phyloP scores from a whole-genome alignment of 1,139 yeast genomes.

The Suhomyces choctaworum region DNA sequence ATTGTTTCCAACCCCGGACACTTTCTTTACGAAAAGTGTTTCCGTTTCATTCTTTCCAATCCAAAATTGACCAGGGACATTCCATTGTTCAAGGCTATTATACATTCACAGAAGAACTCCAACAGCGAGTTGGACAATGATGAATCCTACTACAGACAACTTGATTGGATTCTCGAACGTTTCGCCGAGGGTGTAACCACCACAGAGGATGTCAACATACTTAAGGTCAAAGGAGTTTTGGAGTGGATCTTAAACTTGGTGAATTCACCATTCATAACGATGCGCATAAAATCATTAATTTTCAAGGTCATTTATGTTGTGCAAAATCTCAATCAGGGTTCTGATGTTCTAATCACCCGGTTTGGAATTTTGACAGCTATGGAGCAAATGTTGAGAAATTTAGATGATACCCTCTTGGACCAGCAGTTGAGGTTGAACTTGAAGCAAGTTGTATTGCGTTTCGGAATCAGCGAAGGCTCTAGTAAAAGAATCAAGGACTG shows the following conservation, averaged over 20 bases:
- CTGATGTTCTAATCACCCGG: conserved; percentile 60
- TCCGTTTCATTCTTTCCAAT: conserved; percentile 58
- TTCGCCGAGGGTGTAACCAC: conserved; percentile 49
- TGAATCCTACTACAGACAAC: conserved; percentile 53
- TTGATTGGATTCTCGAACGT: conserved; percentile 64
- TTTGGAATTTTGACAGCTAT: conserved; percentile 56
- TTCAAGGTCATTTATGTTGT: conserved; percentile 48
- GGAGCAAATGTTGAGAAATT: conserved; percentile 38
- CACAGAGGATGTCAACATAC: conserved; percentile 50
- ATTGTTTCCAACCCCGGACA: conserved; percentile 69
- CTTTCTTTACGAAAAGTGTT: conserved; percentile 66
- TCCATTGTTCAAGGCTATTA: conserved; percentile 60
- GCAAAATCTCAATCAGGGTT: conserved; percentile 60
- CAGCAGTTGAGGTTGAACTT: conserved; percentile 43
- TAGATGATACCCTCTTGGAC: conserved; percentile 12
- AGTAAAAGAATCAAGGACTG: conserved; percentile 63
- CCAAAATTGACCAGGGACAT: conserved; percentile 61
- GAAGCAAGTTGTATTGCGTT: conserved; percentile 48
- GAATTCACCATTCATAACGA: conserved; percentile 49
- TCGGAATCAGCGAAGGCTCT: conserved; percentile 39
- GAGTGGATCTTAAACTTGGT: conserved; percentile 66
- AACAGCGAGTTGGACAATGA: conserved; percentile 46
- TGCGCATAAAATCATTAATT: conserved; percentile 41
- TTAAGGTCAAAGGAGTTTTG: conserved; percentile 54
- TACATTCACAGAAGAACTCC: conserved; percentile 28